Evolutionary conservation across 768 basidiomycete species (phyloP).

Genomic region (Pleurotus salmoneostramineus): DNA sequence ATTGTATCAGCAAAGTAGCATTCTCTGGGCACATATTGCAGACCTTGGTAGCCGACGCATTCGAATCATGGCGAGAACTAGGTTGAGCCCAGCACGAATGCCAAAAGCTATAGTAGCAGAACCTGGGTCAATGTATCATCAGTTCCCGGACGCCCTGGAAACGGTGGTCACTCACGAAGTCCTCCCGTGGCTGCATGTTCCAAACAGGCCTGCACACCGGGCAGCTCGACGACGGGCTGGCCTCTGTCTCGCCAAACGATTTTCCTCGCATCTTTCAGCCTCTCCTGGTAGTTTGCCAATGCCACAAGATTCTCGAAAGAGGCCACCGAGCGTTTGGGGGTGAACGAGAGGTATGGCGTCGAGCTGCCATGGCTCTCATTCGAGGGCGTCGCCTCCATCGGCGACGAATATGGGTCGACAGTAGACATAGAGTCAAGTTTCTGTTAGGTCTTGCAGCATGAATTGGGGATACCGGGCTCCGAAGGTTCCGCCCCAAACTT

Average conservation of each 20-base stretch:
- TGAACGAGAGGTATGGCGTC: conserved; percentile 35
- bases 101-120: conserved; percentile 74
- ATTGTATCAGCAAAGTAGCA: neutral
- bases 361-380: neutral
- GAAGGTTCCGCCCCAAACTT: no score
- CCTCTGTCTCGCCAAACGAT: conserved; percentile 82
- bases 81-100: conserved; percentile 79
- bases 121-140: neutral
- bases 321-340: conserved; percentile 55
- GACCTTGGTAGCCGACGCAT: conserved; percentile 67
- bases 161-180: conserved; percentile 50
- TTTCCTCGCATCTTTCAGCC: conserved; percentile 66
- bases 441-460: no score
- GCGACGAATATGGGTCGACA: neutral
- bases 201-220: conserved; percentile 59
- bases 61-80: conserved; percentile 73
- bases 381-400: neutral
- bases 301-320: conserved; percentile 85
- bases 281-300: conserved; percentile 80
- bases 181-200: conserved; percentile 71
- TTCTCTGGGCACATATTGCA: neutral
- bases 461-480: no score
- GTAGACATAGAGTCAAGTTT: no score
- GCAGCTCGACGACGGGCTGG: conserved; percentile 67
- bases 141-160: neutral